These are phyloP conservation scores for Carex kokanica DNA, from an alignment of 176 grass and related monocot genomes.

Conservation along the genomic window DNA sequence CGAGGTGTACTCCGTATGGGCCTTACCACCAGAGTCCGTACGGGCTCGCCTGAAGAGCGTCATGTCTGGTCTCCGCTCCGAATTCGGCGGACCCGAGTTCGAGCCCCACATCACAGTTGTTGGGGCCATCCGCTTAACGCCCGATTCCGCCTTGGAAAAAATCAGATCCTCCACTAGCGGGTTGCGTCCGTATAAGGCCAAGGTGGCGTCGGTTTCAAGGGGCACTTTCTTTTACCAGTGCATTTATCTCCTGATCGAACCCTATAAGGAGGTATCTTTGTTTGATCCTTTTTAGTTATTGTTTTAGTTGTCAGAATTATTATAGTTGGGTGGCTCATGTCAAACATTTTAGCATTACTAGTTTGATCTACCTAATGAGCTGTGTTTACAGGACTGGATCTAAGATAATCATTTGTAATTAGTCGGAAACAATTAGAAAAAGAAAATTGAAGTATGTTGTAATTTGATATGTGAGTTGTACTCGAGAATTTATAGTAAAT, in stretches of 20 bases:
- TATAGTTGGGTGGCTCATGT: not conserved
- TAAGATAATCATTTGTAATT: not conserved
- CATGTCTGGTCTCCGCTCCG: conserved; percentile 75
- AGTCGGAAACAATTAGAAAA: not conserved
- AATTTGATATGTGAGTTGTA: not conserved
- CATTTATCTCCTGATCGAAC: conserved; percentile 79
- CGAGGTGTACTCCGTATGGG: conserved; percentile 81
- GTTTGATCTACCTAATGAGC: not conserved
- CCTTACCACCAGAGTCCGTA: conserved; percentile 49
- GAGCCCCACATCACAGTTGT: conserved; percentile 90
- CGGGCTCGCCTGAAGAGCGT: conserved; percentile 53
- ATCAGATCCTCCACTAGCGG: conserved; percentile 46
- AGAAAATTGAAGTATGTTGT: not conserved
- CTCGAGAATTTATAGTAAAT: not conserved
- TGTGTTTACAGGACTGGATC: not conserved
- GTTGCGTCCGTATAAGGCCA: conserved; percentile 51
- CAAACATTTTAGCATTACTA: not conserved
- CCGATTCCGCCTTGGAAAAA: conserved; percentile 39
- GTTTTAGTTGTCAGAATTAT: not conserved
- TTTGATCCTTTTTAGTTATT: not conserved
- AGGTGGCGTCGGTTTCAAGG: conserved; percentile 42
- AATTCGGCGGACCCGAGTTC: conserved; percentile 61
- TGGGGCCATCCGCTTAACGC: conserved; percentile 48
- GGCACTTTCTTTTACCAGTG: conserved; percentile 91
- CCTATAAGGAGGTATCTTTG: conserved; percentile 51